Percentiles rank a stretch among this genome's conserved stretches.
Conservation (phyloP, 1,284 basidiomycete species). For the Leccinum variabile region DNA sequence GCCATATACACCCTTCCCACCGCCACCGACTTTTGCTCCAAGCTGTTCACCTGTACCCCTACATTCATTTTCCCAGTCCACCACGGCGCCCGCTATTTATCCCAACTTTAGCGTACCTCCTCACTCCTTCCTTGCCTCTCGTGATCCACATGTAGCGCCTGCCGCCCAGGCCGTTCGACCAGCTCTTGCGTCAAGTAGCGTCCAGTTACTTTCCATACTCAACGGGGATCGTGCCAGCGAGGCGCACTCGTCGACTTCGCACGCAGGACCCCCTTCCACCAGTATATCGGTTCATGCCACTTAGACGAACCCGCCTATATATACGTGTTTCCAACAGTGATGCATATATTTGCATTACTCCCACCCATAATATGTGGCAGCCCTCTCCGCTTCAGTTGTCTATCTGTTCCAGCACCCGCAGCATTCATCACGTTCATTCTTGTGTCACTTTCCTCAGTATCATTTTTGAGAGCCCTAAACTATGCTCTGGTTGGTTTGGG, state of each 20-base stretch:
- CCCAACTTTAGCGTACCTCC: constrained; percentile 15
- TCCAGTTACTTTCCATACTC: constrained; percentile 38
- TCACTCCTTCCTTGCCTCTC: constrained; percentile 9
- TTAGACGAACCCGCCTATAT: constrained; percentile 22
- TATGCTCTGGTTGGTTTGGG: constrained; percentile 29
- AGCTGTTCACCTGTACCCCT: constrained; percentile 18
- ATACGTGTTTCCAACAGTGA: constrained; percentile 9
- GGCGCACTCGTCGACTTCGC: constrained; percentile 13
- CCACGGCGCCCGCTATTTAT: constrained; percentile 18
- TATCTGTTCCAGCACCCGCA: constrained; percentile 2
- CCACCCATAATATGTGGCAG: constrained; percentile 9
- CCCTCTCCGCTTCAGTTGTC: constrained; percentile 6
- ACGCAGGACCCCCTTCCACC: constrained; percentile 9
- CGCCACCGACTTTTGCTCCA: constrained; percentile 18
- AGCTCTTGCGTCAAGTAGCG: constrained; percentile 28
- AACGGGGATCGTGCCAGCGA: constrained; percentile 30
- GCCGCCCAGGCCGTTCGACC: constrained; percentile 20
- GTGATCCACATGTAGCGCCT: constrained; percentile 10
- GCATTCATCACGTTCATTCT: constrained; percentile 10
- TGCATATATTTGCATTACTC: constrained; percentile 26
- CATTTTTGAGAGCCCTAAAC: constrained; percentile 18
- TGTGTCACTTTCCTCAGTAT: constrained; percentile 17
- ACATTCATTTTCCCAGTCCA: constrained; percentile 20
- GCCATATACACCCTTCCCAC: constrained; percentile 12
- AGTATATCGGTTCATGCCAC: constrained; percentile 25